phyloP scores from a whole-genome alignment of 2,329 filamentous ascomycete genomes.

The Pseudogymnoascus sp. region DNA sequence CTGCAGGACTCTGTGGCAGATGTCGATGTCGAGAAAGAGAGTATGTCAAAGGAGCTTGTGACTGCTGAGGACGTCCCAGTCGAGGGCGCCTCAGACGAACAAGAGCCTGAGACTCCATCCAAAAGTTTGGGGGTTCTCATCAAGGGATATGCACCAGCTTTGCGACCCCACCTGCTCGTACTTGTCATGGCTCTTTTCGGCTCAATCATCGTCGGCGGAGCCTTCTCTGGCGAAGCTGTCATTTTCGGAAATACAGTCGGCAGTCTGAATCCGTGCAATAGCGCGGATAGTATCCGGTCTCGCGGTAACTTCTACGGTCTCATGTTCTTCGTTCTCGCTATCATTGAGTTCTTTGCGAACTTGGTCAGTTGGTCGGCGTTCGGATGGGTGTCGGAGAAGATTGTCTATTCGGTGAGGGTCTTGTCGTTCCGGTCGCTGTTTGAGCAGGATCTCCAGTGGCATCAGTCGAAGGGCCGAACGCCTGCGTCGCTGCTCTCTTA shows the following conservation, averaged over 20 bases:
- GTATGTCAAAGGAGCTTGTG: background rate
- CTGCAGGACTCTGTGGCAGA: slow-evolving; percentile 12
- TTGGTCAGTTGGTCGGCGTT: slow-evolving; percentile 47
- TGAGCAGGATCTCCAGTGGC: slow-evolving; percentile 62
- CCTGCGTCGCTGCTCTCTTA: slow-evolving; percentile 57
- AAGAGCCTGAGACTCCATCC: slow-evolving; percentile 14
- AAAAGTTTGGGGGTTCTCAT: slow-evolving; percentile 16
- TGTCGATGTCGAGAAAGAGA: slow-evolving; percentile 12
- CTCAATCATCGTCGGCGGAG: slow-evolving; percentile 47
- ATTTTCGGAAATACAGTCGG: slow-evolving; percentile 47
- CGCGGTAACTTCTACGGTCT: slow-evolving; percentile 33
- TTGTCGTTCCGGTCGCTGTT: slow-evolving; percentile 58
- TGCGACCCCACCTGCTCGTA: slow-evolving; percentile 8
- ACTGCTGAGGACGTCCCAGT: slow-evolving; percentile 23
- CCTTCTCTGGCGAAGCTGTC: slow-evolving; percentile 47
- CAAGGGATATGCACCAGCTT: slow-evolving; percentile 13
- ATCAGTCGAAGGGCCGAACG: slow-evolving; percentile 57
- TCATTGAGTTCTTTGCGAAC: slow-evolving; percentile 56
- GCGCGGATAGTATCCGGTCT: slow-evolving; percentile 18
- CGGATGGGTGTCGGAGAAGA: slow-evolving; percentile 54
- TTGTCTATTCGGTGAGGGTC: slow-evolving; percentile 56
- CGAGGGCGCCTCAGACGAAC: slow-evolving; percentile 8
- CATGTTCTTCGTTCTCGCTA: slow-evolving; percentile 43
- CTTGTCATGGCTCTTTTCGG: slow-evolving; percentile 37
- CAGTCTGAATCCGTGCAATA: slow-evolving; percentile 41